These are phyloP conservation scores for Pouteria glomerata DNA, from an alignment of 148 eudicot genomes.

Conservation along the genomic window DNA sequence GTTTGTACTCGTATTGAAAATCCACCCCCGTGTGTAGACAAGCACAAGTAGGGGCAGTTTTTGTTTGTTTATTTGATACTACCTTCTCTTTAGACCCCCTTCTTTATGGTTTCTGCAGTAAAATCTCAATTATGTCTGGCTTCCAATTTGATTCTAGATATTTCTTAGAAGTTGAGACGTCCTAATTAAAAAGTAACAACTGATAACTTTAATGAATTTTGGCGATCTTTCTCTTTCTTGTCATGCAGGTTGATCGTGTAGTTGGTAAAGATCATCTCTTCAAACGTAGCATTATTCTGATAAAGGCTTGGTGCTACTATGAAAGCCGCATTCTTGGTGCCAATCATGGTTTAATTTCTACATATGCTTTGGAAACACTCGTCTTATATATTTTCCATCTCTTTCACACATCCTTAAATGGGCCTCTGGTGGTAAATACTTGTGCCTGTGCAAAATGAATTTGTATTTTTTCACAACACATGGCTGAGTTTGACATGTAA, in stretches of 20 bases:
- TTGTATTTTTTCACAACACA: neutral
- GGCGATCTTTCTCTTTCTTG: neutral
- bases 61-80: neutral
- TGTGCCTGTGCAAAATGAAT: neutral
- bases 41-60: too few relatives aligned
- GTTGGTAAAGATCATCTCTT: constrained; percentile 54
- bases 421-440: constrained; percentile 45
- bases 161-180: neutral
- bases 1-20: neutral
- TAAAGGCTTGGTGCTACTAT: constrained; percentile 70
- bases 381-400: constrained; percentile 53
- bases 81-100: neutral
- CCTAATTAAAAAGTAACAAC: neutral
- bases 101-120: neutral
- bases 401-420: constrained; percentile 44
- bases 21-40: too few relatives aligned
- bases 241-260: constrained; percentile 55
- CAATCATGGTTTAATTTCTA: constrained; percentile 62
- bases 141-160: neutral
- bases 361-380: constrained; percentile 56
- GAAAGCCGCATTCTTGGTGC: constrained; percentile 74
- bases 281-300: constrained; percentile 53
- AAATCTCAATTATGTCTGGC: neutral
- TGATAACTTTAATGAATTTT: neutral
- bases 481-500: neutral